Percentiles rank a stretch among this genome's conserved stretches.
phyloP scores from a whole-genome alignment of 1,284 basidiomycete genomes.

The Sporisorium scitamineum region DNA sequence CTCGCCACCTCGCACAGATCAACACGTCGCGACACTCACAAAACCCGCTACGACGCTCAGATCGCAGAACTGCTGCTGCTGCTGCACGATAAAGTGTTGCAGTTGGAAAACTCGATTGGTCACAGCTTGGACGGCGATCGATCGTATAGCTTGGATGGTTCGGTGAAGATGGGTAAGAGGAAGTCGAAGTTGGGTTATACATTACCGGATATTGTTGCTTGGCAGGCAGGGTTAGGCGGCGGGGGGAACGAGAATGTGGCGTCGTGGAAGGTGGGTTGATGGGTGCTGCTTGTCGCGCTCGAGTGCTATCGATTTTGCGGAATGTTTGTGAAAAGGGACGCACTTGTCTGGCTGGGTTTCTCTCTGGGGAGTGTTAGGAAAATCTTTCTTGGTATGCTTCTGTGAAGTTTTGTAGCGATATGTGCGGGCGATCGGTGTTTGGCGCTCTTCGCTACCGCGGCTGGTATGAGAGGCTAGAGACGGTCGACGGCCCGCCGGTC shows the following conservation, averaged over 20 bases:
- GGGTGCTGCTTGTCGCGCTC: not conserved
- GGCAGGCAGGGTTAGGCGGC: conserved; percentile 31
- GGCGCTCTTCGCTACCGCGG: no score
- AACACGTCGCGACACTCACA: not conserved
- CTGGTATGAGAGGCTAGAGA: no score
- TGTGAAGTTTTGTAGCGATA: no score
- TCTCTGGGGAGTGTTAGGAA: no score
- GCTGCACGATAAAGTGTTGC: conserved; percentile 21
- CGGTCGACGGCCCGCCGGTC: conserved; percentile 17
- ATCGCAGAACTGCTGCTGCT: conserved; percentile 28
- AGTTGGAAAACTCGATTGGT: conserved; percentile 4
- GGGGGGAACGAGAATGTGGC: not conserved
- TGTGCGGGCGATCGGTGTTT: no score
- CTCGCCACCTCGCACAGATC: not conserved
- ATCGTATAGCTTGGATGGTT: not conserved
- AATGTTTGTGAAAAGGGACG: no score
- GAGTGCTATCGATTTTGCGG: not conserved
- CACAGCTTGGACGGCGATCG: not conserved
- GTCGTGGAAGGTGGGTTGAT: not conserved
- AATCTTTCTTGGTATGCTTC: no score
- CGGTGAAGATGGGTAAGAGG: conserved; percentile 6
- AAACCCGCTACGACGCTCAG: conserved; percentile 25
- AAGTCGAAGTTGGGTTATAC: conserved; percentile 31
- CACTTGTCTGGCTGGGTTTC: no score
- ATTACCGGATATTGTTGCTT: conserved; percentile 38